phyloP scores from a whole-genome alignment of 495 filamentous ascomycete species.

The Podospora australis region DNA sequence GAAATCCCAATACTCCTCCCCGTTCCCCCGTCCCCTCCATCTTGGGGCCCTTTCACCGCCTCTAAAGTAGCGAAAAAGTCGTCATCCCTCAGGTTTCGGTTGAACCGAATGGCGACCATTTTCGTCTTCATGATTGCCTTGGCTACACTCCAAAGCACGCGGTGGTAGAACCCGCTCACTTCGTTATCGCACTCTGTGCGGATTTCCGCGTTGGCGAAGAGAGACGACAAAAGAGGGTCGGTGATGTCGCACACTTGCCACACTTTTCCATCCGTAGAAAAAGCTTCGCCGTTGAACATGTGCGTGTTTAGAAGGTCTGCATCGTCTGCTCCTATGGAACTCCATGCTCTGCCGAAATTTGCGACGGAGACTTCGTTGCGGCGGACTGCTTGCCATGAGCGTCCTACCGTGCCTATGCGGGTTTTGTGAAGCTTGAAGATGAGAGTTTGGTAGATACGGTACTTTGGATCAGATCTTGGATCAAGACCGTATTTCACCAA shows the following conservation, averaged over 20 bases:
- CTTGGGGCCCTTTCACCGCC: slow-evolving; percentile 26
- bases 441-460: slow-evolving; percentile 77
- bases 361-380: slow-evolving; percentile 24
- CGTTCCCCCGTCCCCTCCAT: slow-evolving; percentile 30
- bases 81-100: slow-evolving; percentile 41
- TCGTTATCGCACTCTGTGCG: slow-evolving; percentile 48
- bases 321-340: slow-evolving; percentile 27
- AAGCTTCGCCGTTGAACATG: slow-evolving; percentile 68
- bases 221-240: slow-evolving; percentile 57
- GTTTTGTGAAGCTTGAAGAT: slow-evolving; percentile 60
- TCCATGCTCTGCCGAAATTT: slow-evolving; percentile 31
- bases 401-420: slow-evolving; percentile 36
- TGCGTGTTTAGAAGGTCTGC: slow-evolving; percentile 49
- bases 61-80: slow-evolving; percentile 43
- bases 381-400: slow-evolving; percentile 37
- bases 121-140: slow-evolving; percentile 83
- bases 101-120: slow-evolving; percentile 48
- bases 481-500: slow-evolving; percentile 80
- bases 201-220: slow-evolving; percentile 46
- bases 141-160: slow-evolving; percentile 70
- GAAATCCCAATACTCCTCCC: slow-evolving; percentile 42
- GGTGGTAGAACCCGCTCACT: slow-evolving; percentile 72
- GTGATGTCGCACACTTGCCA: slow-evolving; percentile 93
- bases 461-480: slow-evolving; percentile 66
- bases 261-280: slow-evolving; percentile 69